Conservation (phyloP, 768 basidiomycete genomes). For the Leucocoprinus leucothites region DNA sequence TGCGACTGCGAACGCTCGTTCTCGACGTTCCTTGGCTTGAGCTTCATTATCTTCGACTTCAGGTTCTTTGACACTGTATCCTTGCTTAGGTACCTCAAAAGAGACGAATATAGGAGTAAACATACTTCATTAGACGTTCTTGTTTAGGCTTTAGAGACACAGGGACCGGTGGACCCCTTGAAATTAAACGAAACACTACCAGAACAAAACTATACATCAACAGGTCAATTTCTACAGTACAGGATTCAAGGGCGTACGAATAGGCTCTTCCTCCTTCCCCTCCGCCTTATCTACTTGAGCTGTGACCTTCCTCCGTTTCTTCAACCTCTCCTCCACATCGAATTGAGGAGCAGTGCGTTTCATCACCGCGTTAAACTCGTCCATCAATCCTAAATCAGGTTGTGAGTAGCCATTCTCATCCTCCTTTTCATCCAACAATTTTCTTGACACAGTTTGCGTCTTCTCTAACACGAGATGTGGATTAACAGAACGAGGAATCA, state of each 20-base stretch:
- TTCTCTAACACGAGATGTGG: slow-evolving; percentile 38
- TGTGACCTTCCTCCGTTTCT: slow-evolving; percentile 10
- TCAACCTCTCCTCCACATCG: neutral
- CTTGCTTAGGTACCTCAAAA: neutral
- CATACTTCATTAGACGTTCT: slow-evolving; percentile 36
- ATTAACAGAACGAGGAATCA: slow-evolving; percentile 41
- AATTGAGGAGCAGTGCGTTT: neutral
- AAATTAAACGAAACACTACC: slow-evolving; percentile 50
- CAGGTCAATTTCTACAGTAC: neutral
- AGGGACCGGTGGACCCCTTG: slow-evolving; percentile 32
- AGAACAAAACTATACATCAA: slow-evolving; percentile 9
- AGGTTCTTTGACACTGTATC: slow-evolving; percentile 42
- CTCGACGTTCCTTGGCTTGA: slow-evolving; percentile 40
- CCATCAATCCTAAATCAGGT: slow-evolving; percentile 15
- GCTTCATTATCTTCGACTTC: slow-evolving; percentile 44
- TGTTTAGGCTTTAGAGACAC: slow-evolving; percentile 43
- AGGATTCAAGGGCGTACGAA: slow-evolving; percentile 14
- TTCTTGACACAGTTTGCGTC: slow-evolving; percentile 33
- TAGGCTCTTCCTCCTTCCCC: slow-evolving; percentile 12
- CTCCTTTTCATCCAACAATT: slow-evolving; percentile 21
- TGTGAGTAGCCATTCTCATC: slow-evolving; percentile 9
- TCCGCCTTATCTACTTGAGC: neutral
- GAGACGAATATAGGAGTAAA: neutral
- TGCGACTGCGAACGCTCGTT: slow-evolving; percentile 35
- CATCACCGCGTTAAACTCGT: slow-evolving; percentile 9